Evolutionary conservation across 805 yeast genomes (phyloP).

Genomic region (Spathaspora girioi): DNA sequence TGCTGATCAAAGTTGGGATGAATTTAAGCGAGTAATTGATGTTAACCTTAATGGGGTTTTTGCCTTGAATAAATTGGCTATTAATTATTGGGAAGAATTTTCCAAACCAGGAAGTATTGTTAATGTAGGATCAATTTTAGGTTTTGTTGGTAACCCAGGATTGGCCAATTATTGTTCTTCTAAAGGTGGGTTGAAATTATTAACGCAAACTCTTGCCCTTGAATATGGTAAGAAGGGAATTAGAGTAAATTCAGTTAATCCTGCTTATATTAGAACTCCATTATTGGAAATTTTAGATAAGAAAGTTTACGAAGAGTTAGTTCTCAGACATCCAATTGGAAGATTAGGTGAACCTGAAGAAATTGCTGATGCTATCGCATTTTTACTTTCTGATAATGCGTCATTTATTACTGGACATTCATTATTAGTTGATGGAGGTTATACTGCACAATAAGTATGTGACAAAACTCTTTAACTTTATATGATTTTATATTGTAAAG

Average conservation of each 20-base stretch:
- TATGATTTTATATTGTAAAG: not conserved
- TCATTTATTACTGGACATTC: slow-evolving; percentile 33
- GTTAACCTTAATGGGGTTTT: slow-evolving; percentile 12
- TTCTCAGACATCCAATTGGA: slow-evolving; percentile 27
- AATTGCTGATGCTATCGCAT: slow-evolving; percentile 30
- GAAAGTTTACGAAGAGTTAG: slow-evolving; percentile 23
- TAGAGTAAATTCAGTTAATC: slow-evolving; percentile 37
- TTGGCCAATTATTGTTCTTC: slow-evolving; percentile 30
- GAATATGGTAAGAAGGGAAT: slow-evolving; percentile 33
- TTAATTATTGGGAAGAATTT: slow-evolving; percentile 9
- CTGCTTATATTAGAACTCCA: slow-evolving; percentile 40
- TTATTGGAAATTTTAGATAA: slow-evolving; percentile 20
- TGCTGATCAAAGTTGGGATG: slow-evolving; percentile 10
- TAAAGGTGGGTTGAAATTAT: slow-evolving; percentile 33
- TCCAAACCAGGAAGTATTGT: slow-evolving; percentile 31
- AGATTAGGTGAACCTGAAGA: slow-evolving; percentile 33
- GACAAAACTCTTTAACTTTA: not conserved
- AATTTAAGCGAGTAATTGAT: slow-evolving; percentile 9
- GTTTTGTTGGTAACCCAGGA: slow-evolving; percentile 25
- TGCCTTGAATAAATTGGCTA: slow-evolving; percentile 10
- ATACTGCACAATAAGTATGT: slow-evolving; percentile 5
- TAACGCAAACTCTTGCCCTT: slow-evolving; percentile 35
- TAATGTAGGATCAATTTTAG: slow-evolving; percentile 33
- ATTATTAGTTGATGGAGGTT: slow-evolving; percentile 35
- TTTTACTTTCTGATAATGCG: slow-evolving; percentile 32